phyloP scores from a whole-genome alignment of 768 basidiomycete genomes.

The Wakefieldia striispora region DNA sequence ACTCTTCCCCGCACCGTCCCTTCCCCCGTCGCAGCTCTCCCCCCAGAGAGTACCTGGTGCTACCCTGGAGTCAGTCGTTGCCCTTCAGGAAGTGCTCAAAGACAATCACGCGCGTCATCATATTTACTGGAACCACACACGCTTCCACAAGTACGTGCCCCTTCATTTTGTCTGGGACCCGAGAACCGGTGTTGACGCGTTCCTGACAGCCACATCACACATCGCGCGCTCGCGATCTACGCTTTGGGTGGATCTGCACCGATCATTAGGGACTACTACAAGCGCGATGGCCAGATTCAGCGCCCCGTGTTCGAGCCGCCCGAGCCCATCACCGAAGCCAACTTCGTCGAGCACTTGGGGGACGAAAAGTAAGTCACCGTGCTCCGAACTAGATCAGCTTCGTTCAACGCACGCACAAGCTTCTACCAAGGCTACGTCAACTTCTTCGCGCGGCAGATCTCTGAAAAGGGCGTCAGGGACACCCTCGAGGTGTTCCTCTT shows the following conservation, averaged over 20 bases:
- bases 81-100: constrained; percentile 37
- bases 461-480: constrained; percentile 12
- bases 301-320: constrained; percentile 26
- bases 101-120: constrained; percentile 50
- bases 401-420: constrained; percentile 3
- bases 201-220: constrained; percentile 25
- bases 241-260: constrained; percentile 23
- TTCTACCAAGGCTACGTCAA: constrained; percentile 26
- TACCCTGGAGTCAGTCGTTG: constrained; percentile 17
- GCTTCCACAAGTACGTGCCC: constrained; percentile 50
- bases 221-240: constrained; percentile 30
- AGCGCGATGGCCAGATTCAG: constrained; percentile 18
- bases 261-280: constrained; percentile 26
- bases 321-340: constrained; percentile 19
- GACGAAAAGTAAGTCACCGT: constrained; percentile 24
- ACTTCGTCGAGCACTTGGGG: constrained; percentile 24
- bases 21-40: constrained; percentile 22
- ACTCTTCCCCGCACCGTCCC: constrained; percentile 26
- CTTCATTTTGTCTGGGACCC: not conserved
- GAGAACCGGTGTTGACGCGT: not conserved
- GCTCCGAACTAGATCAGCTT: not conserved
- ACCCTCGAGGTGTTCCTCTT: constrained; percentile 31
- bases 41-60: constrained; percentile 31
- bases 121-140: constrained; percentile 44
- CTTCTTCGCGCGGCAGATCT: constrained; percentile 23